Evolutionary conservation across 768 basidiomycete species (phyloP).

Genomic region (Tephrocybe rancida): DNA sequence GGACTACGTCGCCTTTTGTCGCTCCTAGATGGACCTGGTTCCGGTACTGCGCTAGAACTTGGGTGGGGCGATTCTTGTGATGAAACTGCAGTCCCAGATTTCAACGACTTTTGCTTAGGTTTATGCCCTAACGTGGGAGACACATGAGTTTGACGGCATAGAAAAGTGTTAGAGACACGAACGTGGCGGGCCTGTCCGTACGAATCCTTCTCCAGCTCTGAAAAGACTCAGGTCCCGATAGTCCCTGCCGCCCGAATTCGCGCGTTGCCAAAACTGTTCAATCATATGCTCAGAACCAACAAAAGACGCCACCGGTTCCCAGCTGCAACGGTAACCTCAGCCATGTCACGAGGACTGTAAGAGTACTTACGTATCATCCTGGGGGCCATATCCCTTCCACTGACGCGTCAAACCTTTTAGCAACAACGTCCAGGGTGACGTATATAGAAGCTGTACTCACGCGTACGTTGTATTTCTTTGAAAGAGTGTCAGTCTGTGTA

Average conservation of each 20-base stretch:
- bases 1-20: slow-evolving; percentile 13
- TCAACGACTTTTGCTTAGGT: slow-evolving; percentile 12
- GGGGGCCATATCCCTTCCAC: slow-evolving; percentile 62
- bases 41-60: slow-evolving; percentile 18
- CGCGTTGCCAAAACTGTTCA: slow-evolving; percentile 51
- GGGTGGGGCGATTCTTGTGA: slow-evolving; percentile 12
- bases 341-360: neutral
- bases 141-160: slow-evolving; percentile 4
- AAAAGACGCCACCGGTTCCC: slow-evolving; percentile 71
- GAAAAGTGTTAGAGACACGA: slow-evolving; percentile 8
- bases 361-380: slow-evolving; percentile 59
- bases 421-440: neutral
- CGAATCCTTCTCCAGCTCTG: slow-evolving; percentile 53
- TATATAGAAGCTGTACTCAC: slow-evolving; percentile 34
- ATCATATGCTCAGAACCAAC: slow-evolving; percentile 56
- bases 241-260: slow-evolving; percentile 52
- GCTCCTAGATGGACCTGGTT: neutral
- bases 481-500: slow-evolving; percentile 4
- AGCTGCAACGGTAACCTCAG: slow-evolving; percentile 38
- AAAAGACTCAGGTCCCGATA: slow-evolving; percentile 49
- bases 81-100: neutral
- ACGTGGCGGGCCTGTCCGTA: slow-evolving; percentile 65
- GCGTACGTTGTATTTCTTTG: slow-evolving; percentile 59
- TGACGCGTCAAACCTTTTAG: slow-evolving; percentile 24
- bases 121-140: slow-evolving; percentile 20